Evolutionary conservation across 2,329 filamentous ascomycete species (phyloP), one percentile per base, ranked within the genome.

Genomic region (Hymenotorrendiella dingleyae): DNA sequence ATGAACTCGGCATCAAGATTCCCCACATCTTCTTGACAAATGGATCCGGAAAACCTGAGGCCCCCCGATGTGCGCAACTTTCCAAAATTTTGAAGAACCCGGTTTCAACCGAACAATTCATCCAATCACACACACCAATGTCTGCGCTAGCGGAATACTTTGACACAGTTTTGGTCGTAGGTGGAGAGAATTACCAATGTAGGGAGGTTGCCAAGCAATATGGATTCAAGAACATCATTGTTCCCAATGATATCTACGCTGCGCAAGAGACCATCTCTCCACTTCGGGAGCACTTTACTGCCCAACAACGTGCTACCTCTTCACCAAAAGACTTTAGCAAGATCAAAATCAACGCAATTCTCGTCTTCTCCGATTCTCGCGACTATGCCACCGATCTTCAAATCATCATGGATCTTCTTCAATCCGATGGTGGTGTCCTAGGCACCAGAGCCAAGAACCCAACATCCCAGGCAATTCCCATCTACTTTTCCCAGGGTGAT

Each of bases 61-160:
- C 67, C 43, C 71, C 76, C 26, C 80, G 82, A 47, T 77, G 76
- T 55, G 71, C 80, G 45, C 82, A 86, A 64, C 73, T 86, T 14
- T 72, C 76, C 50, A 75, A 76, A 60, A 84, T 87, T 49, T 71
- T 86, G 34, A 65, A 74, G 45, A 73, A 73, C 56, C 79, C 79
- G 40, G 77, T 86, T 62, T 75, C 70, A 39, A 82, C 76, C 27
- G 80, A 85, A 45, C 82, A 86, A 62, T 88, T 87, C 70, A 86
- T 86, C 60, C 82, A 86, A 64, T 82, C 79, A 1, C 82, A 86
- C 70, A 86, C 82, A 4, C 82, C 82, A 53, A 87, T 87, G 84
- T 80, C 81, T 46, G 84, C 83, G 34, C 66, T 87, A 55, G 69
- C 82, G 17, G 82, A 86, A 63, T 87, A 87, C 72, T 87, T 86